Evolutionary conservation across 768 basidiomycete species (phyloP).

Genomic region (Cantharellus cinnabarinus): DNA sequence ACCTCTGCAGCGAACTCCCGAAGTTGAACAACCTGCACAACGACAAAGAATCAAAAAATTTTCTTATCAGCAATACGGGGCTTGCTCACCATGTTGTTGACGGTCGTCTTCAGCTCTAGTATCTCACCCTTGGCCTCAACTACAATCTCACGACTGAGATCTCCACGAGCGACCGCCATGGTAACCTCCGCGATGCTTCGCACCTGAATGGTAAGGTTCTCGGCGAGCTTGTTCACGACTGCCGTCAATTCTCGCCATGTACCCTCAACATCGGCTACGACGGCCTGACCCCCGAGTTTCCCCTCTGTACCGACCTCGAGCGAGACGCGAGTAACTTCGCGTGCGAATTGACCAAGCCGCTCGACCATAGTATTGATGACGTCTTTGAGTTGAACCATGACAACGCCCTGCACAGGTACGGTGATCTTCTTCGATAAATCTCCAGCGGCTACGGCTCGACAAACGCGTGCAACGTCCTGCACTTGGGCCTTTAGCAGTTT

Average conservation of each 20-base stretch:
- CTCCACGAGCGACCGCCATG: conserved; percentile 60
- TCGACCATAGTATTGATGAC: conserved; percentile 59
- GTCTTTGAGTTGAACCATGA: conserved; percentile 66
- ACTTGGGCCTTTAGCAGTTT: conserved; percentile 67
- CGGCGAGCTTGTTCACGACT: conserved; percentile 86
- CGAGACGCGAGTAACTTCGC: conserved; percentile 46
- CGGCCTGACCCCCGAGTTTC: conserved; percentile 77
- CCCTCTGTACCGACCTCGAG: conserved; percentile 82
- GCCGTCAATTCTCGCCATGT: conserved; percentile 83
- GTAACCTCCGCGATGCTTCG: conserved; percentile 80
- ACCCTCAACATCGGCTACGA: conserved; percentile 77
- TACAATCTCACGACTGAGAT: conserved; percentile 64
- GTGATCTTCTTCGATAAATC: conserved; percentile 64
- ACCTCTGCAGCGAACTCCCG: conserved; percentile 25
- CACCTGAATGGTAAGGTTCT: conserved; percentile 68
- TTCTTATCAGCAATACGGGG: conserved; percentile 52
- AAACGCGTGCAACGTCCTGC: conserved; percentile 60
- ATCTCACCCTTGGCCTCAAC: conserved; percentile 93
- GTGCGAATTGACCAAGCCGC: conserved; percentile 64
- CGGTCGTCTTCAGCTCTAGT: conserved; percentile 62
- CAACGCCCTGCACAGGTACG: conserved; percentile 55
- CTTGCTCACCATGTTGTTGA: conserved; percentile 60
- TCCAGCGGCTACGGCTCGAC: conserved; percentile 58
- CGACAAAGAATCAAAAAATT: not conserved
- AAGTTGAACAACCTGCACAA: conserved; percentile 12